Percentiles rank a stretch among this genome's conserved stretches.
These are phyloP conservation scores for Gamarada debralockiae DNA, from an alignment of 495 filamentous ascomycete genomes.

Conservation along the genomic window DNA sequence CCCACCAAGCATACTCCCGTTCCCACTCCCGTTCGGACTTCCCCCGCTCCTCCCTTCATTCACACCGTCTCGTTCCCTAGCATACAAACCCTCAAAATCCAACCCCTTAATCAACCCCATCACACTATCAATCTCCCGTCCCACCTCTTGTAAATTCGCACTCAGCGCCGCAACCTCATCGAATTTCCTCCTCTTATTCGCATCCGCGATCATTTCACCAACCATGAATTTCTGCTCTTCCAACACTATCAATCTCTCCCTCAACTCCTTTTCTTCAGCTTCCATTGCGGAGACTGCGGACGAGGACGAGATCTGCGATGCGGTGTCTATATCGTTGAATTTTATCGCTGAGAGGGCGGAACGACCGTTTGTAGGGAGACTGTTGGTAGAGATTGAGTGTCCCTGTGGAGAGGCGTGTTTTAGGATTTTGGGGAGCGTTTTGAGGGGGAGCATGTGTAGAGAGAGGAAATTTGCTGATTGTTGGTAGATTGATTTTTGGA, in stretches of 20 bases:
- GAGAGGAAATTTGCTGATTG: constrained; percentile 83
- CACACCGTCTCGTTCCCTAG: constrained; percentile 5
- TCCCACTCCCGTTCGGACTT: too few species aligned
- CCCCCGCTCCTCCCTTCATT: too few species aligned
- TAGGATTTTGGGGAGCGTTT: constrained; percentile 77
- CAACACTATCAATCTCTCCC: constrained; percentile 81
- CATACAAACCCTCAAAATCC: constrained; percentile 51
- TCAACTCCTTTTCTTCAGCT: constrained; percentile 79
- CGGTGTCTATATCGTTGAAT: constrained; percentile 57
- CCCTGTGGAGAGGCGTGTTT: constrained; percentile 50
- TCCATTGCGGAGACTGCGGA: constrained; percentile 71
- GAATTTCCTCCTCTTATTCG: constrained; percentile 75
- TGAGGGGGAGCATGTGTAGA: constrained; percentile 88
- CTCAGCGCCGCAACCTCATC: constrained; percentile 83
- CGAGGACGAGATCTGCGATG: constrained; percentile 51
- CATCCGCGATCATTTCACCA: constrained; percentile 79
- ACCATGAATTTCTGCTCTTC: constrained; percentile 96
- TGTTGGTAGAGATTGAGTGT: not conserved
- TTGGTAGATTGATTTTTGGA: constrained; percentile 84
- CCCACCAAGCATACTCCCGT: too few species aligned
- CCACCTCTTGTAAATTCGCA: constrained; percentile 80
- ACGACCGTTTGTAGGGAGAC: constrained; percentile 18
- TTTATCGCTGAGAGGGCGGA: constrained; percentile 55
- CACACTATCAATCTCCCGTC: constrained; percentile 72
- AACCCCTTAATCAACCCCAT: constrained; percentile 48